Percentiles rank a stretch among this genome's conserved stretches.
These are phyloP conservation scores for Trifolium fragiferum DNA, from an alignment of 306 rosid species.

Conservation along the genomic window DNA sequence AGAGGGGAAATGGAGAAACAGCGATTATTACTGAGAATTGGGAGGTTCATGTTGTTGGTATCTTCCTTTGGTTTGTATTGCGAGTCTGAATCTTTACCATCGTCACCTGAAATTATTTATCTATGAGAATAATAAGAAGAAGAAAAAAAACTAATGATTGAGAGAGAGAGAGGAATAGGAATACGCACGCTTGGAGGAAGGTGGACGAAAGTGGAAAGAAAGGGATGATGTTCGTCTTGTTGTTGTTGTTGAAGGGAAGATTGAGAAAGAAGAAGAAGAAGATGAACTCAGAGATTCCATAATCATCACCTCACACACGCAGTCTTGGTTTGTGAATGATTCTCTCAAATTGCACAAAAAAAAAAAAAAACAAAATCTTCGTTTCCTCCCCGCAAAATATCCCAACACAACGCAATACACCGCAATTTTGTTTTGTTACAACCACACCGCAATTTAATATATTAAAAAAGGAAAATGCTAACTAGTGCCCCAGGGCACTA, in stretches of 20 bases:
- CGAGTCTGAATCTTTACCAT: conserved; percentile 54
- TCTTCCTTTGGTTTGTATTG: conserved; percentile 56
- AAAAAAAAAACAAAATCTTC: neutral
- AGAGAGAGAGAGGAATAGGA: neutral
- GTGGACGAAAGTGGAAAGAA: conserved; percentile 48
- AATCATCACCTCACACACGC: neutral
- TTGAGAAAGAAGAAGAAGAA: conserved; percentile 57
- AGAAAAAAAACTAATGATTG: neutral
- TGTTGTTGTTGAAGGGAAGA: conserved; percentile 31
- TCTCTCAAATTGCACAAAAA: neutral
- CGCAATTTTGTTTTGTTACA: too few relatives aligned
- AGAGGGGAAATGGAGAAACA: conserved; percentile 78
- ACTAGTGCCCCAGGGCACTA: too few relatives aligned
- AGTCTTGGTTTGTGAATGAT: too few relatives aligned
- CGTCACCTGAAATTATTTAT: conserved; percentile 56
- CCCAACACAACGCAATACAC: too few relatives aligned
- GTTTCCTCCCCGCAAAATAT: too few relatives aligned
- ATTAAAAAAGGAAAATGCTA: too few relatives aligned
- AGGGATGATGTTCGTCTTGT: neutral
- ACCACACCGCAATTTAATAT: too few relatives aligned
- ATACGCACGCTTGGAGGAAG: conserved; percentile 76
- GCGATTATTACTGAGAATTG: conserved; percentile 61
- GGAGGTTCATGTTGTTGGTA: conserved; percentile 43
- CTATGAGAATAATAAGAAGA: neutral
- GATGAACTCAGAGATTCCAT: conserved; percentile 70